A percentile compares a stretch with the other conserved stretches of the same genome.
Evolutionary conservation across 2,329 filamentous ascomycete species (phyloP).

Genomic region (Raffaelea deltoideospora): DNA sequence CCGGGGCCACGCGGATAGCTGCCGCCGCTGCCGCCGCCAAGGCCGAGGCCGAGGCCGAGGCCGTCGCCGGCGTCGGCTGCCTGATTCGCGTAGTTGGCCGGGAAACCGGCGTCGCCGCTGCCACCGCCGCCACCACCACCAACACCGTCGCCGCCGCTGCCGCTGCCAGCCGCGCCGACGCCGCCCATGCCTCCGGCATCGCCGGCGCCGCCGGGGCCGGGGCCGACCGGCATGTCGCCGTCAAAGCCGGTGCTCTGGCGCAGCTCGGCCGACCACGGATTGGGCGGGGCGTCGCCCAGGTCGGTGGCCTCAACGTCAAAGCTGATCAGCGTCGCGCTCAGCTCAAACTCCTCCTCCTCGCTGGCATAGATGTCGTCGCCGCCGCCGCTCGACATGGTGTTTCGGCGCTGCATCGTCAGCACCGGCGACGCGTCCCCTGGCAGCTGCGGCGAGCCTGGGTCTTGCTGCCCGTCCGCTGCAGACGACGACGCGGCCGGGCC

Average conservation of each 20-base stretch:
- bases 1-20: background rate
- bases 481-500: background rate
- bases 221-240: background rate
- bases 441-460: background rate
- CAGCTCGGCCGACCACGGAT: slow-evolving; percentile 43
- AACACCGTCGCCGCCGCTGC: background rate
- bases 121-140: slow-evolving; percentile 1
- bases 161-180: background rate
- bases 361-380: slow-evolving; percentile 37
- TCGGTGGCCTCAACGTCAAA: slow-evolving; percentile 46
- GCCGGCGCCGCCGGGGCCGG: background rate
- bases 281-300: slow-evolving; percentile 31
- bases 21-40: background rate
- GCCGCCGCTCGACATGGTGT: slow-evolving; percentile 24
- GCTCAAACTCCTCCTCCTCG: slow-evolving; percentile 34
- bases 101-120: background rate
- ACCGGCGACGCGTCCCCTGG: background rate
- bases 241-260: slow-evolving; percentile 27
- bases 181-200: background rate
- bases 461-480: background rate
- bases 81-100: no score
- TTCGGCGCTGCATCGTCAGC: slow-evolving; percentile 13
- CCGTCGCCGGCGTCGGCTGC: background rate
- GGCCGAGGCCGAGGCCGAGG: background rate
- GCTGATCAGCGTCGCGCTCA: slow-evolving; percentile 42